These are phyloP conservation scores for Cryptosporidium ubiquitum DNA, from an alignment of 169 alveolate species.

Conservation along the genomic window DNA sequence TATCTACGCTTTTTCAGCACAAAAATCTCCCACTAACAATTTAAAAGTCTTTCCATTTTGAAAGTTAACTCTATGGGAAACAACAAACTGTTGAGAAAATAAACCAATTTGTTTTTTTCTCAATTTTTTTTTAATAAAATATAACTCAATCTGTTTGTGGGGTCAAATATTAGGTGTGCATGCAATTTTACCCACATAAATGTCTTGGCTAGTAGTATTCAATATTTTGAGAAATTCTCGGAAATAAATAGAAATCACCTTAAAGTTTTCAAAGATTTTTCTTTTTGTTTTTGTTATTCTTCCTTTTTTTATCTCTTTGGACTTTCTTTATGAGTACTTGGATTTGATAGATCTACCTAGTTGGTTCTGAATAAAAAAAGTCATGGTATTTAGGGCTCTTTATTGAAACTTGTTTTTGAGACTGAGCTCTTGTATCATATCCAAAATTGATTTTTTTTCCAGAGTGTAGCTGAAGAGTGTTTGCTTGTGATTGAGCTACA, in stretches of 20 bases:
- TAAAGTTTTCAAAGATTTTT: no score
- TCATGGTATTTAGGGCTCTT: constrained; percentile 54
- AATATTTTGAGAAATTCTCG: background rate
- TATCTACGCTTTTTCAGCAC: background rate
- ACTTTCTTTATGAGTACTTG: background rate
- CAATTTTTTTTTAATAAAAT: no score
- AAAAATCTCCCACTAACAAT: background rate
- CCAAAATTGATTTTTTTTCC: constrained; percentile 11
- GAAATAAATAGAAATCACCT: background rate
- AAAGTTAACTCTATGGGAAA: background rate
- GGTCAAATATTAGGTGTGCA: background rate
- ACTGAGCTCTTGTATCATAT: constrained; percentile 29
- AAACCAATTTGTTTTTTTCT: background rate
- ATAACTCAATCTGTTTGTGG: background rate
- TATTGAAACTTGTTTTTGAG: background rate
- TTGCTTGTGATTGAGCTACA: constrained; percentile 73
- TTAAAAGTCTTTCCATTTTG: background rate
- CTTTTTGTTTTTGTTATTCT: no score
- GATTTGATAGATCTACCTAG: background rate
- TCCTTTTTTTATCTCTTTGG: background rate
- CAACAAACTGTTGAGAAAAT: background rate
- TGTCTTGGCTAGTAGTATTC: background rate
- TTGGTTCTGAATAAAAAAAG: constrained; percentile 46
- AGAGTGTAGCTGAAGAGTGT: constrained; percentile 55
- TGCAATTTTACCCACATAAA: background rate